Evolutionary conservation across 805 yeast genomes (phyloP).

Genomic region (Blastobotrys attinorum): DNA sequence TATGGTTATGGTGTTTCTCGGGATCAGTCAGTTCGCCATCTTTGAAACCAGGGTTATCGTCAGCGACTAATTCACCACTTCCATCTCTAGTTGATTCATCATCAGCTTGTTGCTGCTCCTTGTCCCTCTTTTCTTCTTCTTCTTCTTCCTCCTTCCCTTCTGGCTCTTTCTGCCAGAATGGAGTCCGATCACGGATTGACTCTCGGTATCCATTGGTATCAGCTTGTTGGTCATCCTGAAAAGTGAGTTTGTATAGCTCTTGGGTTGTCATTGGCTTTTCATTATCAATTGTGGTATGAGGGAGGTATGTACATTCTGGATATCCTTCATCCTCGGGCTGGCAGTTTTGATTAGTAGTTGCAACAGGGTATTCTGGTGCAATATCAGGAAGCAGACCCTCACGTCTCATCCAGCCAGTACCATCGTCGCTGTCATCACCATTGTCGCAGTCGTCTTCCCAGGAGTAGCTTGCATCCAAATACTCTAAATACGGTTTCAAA

Average conservation of each 20-base stretch:
- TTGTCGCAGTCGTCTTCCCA: constrained; percentile 4
- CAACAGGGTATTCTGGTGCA: not conserved
- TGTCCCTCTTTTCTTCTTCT: not conserved
- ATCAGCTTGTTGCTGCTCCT: not conserved
- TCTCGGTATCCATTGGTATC: too few relatives aligned
- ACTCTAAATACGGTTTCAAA: not conserved
- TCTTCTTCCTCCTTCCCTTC: too few relatives aligned
- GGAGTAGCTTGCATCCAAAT: not conserved
- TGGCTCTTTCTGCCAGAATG: too few relatives aligned
- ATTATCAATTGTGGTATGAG: too few relatives aligned
- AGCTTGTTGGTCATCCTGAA: too few relatives aligned
- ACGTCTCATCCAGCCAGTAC: constrained; percentile 3
- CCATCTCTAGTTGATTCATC: not conserved
- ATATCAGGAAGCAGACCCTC: not conserved
- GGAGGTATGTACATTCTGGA: not conserved
- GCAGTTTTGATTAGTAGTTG: not conserved
- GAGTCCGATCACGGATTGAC: too few relatives aligned
- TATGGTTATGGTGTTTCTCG: not conserved
- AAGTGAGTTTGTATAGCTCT: too few relatives aligned
- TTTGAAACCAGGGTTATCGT: not conserved
- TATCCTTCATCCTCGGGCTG: constrained; percentile 2
- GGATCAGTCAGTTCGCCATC: not conserved
- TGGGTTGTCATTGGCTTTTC: too few relatives aligned
- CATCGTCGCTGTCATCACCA: constrained; percentile 8
- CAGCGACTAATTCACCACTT: not conserved